Evolutionary conservation across 768 basidiomycete genomes (phyloP), one percentile per base, ranked within the genome.

Genomic region (Aureoboletus auriporus): DNA sequence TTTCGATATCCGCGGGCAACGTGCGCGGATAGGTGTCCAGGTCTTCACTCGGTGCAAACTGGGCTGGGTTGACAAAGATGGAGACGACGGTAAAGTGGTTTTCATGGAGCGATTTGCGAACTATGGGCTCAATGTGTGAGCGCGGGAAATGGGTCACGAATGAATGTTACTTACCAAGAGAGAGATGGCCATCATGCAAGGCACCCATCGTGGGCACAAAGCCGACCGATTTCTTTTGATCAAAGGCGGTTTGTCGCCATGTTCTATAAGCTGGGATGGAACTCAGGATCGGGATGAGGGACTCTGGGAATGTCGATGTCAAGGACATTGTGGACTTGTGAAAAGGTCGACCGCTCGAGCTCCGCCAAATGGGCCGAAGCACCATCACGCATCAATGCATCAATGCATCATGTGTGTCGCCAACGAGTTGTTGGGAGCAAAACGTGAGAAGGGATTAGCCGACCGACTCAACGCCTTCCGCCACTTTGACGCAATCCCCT

Each of bases 161-260:
- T 27, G 31, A 5, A 11, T 44, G 14, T 49, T 27, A 53, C 83
- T 53, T 57, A 96, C 95, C 89, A 31, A 99, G 83, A 45, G 88
- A 81, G 37, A 97, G 73, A 65, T 97, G 96, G 1, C 96, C 96
- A 8, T 87, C 83, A 64, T 99, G 96, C 37, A 99, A 70, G 2
- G 95, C 95, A 17, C 95, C 95, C 95, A 97, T 97, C 10, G 96
- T 99, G 1, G 96, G 81, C n/a, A 99, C 93, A 50, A 89, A 90
- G 1, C 96, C 96, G 6, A 99, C 91, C 1, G 81, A 76, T 61
- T 83, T 78, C 28, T 72, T 70, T 39, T 73, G 68, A 1, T 75
- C 72, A 50, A 79, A 80, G 0, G 83, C 89, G 29, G 69, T 68
- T 42, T 73, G 67, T 23, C 95, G 71, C 95, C 96, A 99, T 71